Evolutionary conservation across 2,329 filamentous ascomycete species (phyloP), one percentile per base, ranked within the genome.

Genomic region (Mycosphaerella arachidis): DNA sequence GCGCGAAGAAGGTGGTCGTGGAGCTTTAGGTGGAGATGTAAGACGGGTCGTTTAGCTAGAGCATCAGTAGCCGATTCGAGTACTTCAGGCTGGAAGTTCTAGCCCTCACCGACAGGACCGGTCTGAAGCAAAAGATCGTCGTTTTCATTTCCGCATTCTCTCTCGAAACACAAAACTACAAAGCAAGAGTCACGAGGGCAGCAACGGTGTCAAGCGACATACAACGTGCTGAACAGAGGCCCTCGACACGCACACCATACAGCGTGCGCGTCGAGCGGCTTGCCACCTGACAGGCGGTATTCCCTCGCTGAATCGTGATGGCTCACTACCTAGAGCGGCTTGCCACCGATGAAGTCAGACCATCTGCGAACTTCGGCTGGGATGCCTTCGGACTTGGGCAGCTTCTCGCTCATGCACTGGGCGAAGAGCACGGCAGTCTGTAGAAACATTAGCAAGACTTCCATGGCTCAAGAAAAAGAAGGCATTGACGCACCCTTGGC

Each of bases 371-470:
- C 94, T 79, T 99, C 94, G 52, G 85, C 81, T 52, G 94, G 94
- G 65, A 97, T 93, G 56, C 92, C 93, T 74, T 94, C 91, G 63
- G 85, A 80, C 71, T 91, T 87, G 63, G 94, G 94, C 53, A 99
- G 84, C 82, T 97, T 99, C 83, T 92, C 90, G 78, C 83, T 94
- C 91, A 99, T 95, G 79, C 94, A 97, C 77, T 91, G 90, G 63
- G 94, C 92, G 72, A 97, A 97, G 70, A 97, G 89, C 66, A 94
- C 87, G 62, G 94, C 93, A 68, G 94, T 99, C 92, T 97, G 66
- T 29, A 55, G 27, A 29, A 20, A 54, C 24, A 43, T 65, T 31
- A 63, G 63, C 55, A 56, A 56, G 7, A 16, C 50, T 13, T 52
- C 35, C 1, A 24, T 24, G 3, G 24, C 24, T 24, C 24, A 24